Percentiles rank a stretch among this genome's conserved stretches.
Evolutionary conservation across 176 grass and related monocot genomes (phyloP).

Genomic region (Typha latifolia): DNA sequence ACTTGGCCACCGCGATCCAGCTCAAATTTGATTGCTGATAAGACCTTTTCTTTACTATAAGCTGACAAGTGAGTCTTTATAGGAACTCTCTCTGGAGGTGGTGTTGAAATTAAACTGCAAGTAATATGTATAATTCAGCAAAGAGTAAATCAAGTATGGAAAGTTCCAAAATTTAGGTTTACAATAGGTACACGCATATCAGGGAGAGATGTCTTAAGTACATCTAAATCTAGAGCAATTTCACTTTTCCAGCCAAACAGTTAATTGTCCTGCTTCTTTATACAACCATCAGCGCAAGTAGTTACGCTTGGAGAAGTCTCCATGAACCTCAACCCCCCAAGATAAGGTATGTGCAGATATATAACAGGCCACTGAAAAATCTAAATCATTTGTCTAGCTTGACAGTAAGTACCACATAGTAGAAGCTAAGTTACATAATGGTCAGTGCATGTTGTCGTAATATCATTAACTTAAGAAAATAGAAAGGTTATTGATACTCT

Average conservation of each 20-base stretch:
- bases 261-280: background rate
- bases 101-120: conserved; percentile 93
- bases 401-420: too few relatives aligned
- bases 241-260: background rate
- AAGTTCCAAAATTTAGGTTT: background rate
- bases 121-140: conserved; percentile 17
- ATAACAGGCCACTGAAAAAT: too few relatives aligned
- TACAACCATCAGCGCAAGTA: too few relatives aligned
- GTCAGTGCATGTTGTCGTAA: too few relatives aligned
- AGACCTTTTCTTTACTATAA: conserved; percentile 70
- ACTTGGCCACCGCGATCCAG: conserved; percentile 83
- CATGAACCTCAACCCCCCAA: too few relatives aligned
- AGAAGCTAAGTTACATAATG: too few relatives aligned
- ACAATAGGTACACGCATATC: background rate
- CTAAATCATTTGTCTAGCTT: too few relatives aligned
- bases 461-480: too few relatives aligned
- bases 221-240: background rate
- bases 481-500: too few relatives aligned
- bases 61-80: conserved; percentile 70
- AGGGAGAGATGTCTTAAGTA: background rate
- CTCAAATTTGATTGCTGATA: conserved; percentile 79
- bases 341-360: too few relatives aligned
- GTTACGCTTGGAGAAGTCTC: too few relatives aligned
- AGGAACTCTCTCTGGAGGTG: conserved; percentile 87
- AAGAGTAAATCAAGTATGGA: background rate